Evolutionary conservation across 306 rosid species (phyloP), one percentile per base, ranked within the genome.

Genomic region (Glycine latifolia): DNA sequence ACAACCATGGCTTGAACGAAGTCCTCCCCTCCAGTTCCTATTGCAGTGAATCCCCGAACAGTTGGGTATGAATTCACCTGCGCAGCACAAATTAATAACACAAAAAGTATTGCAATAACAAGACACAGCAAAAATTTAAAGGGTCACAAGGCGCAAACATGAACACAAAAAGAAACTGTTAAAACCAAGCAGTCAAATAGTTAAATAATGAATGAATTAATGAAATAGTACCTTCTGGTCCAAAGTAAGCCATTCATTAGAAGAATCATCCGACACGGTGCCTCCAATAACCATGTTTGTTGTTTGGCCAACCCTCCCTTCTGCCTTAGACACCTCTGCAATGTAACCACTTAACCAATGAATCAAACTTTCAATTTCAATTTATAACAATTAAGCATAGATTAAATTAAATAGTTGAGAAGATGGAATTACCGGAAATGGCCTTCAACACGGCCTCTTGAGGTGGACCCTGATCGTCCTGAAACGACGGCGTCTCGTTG

Each of bases 201-300:
- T 31, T 48, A 5, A 52, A 72, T n/a, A 14, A 14, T 37, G 12
- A 65, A 74, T 72, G 76, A 67, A 67, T 10, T 62, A 2, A 12
- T 62, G 2, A 20, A 65, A 65, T 12, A 12, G n/a, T 77, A 95
- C 99, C 98, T 96, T 96, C 83, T 92, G 92, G 87, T 96, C 99
- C 91, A 96, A 88, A 80, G 85, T 79, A 37, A 92, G 89, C 99
- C 99, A 96, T 86, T 93, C 99, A 72, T 88, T 87, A 15, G 98
- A 80, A 66, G 97, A 89, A 82, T 96, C 97, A 82, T 91, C 98
- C 0, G 99, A 75, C 49, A 96, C 99, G 2, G 99, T 96, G 53
- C 99, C 99, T 59, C 99, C 98, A 81, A 96, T 85, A 31, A 96
- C 97, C 91, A 96, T 94, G 74, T 96, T 96, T 17, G 99, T 96